Conservation (phyloP, 257 asterid genomes). For the Solanum peruvianum region DNA sequence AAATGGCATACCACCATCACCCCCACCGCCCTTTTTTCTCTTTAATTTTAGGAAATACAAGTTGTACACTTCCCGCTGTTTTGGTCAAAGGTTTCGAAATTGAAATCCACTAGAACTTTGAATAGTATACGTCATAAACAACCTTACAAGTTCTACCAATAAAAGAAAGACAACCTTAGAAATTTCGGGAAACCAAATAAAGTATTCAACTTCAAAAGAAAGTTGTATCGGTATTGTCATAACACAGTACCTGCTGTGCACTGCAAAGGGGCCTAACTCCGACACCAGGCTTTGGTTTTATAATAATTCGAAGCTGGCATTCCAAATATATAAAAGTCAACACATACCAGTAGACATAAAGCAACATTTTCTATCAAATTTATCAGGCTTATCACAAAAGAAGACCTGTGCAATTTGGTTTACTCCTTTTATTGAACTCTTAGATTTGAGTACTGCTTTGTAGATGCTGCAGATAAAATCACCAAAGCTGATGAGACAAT, state of each 20-base stretch:
- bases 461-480: slow-evolving; percentile 24
- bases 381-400: not conserved
- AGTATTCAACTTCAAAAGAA: not conserved
- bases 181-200: not conserved
- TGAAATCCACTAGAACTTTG: not conserved
- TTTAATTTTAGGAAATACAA: not conserved
- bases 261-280: slow-evolving; percentile 86
- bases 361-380: not conserved
- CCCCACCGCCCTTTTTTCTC: not conserved
- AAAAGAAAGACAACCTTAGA: not conserved
- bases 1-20: not conserved
- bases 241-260: slow-evolving; percentile 62
- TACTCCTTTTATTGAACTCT: slow-evolving; percentile 39
- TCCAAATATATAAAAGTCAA: slow-evolving; percentile 13
- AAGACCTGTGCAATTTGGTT: slow-evolving; percentile 87
- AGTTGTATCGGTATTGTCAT: not conserved
- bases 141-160: not conserved
- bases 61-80: not conserved
- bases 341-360: not conserved
- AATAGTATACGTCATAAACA: not conserved
- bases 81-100: not conserved
- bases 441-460: slow-evolving; percentile 28
- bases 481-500: not conserved
- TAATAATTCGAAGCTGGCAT: slow-evolving; percentile 67
- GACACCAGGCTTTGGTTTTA: slow-evolving; percentile 72